Evolutionary conservation across 2,329 filamentous ascomycete species (phyloP).

Genomic region (Pleoardoris graminearum): DNA sequence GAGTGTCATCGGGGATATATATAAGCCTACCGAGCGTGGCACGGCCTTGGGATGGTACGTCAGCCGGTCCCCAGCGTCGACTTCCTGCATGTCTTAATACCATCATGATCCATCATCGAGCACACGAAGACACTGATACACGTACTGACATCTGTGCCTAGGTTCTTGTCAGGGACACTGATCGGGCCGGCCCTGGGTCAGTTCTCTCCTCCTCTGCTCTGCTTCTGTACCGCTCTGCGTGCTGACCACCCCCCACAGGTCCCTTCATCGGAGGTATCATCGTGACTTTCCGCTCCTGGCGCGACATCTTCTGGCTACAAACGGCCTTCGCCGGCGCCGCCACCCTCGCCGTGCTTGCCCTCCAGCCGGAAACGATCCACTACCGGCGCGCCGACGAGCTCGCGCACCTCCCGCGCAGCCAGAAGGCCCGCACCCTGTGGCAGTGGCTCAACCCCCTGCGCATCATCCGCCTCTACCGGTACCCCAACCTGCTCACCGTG

Average conservation of each 20-base stretch:
- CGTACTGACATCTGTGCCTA: neutral
- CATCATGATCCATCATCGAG: neutral
- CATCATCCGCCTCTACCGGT: constrained; percentile 65
- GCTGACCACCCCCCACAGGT: constrained; percentile 56
- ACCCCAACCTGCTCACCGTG: constrained; percentile 65
- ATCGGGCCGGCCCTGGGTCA: constrained; percentile 61
- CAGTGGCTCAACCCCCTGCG: constrained; percentile 68
- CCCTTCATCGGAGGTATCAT: constrained; percentile 76
- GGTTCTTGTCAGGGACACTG: constrained; percentile 70
- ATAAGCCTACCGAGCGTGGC: constrained; percentile 64
- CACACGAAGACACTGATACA: neutral
- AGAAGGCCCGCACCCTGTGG: constrained; percentile 61
- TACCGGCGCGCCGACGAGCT: constrained; percentile 66
- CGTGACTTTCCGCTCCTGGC: constrained; percentile 73
- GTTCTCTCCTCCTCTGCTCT: neutral
- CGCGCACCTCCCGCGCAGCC: constrained; percentile 53
- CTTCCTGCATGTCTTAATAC: neutral
- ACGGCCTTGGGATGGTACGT: constrained; percentile 67
- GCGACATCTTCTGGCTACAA: constrained; percentile 77
- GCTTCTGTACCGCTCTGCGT: neutral
- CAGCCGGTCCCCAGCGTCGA: neutral
- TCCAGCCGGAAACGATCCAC: constrained; percentile 75
- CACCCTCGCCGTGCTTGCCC: constrained; percentile 62
- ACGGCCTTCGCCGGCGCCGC: constrained; percentile 67
- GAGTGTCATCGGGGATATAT: constrained; percentile 66